phyloP scores from a whole-genome alignment of 176 grass and related monocot genomes.

The Ensete glaucum region DNA sequence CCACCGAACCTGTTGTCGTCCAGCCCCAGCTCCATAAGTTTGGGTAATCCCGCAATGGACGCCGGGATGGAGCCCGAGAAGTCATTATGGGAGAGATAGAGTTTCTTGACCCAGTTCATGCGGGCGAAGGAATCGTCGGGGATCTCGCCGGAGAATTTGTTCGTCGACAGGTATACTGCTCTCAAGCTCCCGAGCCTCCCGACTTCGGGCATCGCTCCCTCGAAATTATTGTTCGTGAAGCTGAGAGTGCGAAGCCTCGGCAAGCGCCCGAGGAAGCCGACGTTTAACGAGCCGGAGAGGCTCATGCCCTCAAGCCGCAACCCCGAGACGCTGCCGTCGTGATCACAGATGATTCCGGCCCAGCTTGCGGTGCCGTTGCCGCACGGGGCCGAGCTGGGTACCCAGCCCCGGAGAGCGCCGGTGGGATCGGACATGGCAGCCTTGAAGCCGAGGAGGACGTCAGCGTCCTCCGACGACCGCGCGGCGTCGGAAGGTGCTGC shows the following conservation, averaged over 20 bases:
- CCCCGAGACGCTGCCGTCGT: conserved; percentile 34
- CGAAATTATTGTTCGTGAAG: conserved; percentile 60
- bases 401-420: conserved; percentile 36
- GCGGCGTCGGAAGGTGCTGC: background rate
- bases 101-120: conserved; percentile 71
- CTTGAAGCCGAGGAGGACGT: conserved; percentile 60
- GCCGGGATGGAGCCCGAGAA: conserved; percentile 61
- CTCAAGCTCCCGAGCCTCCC: conserved; percentile 38
- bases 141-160: conserved; percentile 58
- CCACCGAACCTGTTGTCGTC: conserved; percentile 60
- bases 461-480: conserved; percentile 2
- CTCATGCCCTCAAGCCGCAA: conserved; percentile 61
- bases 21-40: conserved; percentile 48
- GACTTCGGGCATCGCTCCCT: conserved; percentile 50
- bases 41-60: conserved; percentile 44
- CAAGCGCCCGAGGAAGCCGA: conserved; percentile 28
- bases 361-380: conserved; percentile 21
- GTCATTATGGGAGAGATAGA: conserved; percentile 40
- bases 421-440: conserved; percentile 19
- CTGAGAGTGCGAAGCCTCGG: conserved; percentile 47
- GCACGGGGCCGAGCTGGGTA: conserved; percentile 42
- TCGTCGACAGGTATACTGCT: conserved; percentile 50
- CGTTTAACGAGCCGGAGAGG: conserved; percentile 50
- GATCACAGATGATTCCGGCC: conserved; percentile 51
- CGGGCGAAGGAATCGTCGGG: conserved; percentile 49